Evolutionary conservation across 2,329 filamentous ascomycete genomes (phyloP), one percentile per base, ranked within the genome.

Genomic region (Endocalyx cinctus): DNA sequence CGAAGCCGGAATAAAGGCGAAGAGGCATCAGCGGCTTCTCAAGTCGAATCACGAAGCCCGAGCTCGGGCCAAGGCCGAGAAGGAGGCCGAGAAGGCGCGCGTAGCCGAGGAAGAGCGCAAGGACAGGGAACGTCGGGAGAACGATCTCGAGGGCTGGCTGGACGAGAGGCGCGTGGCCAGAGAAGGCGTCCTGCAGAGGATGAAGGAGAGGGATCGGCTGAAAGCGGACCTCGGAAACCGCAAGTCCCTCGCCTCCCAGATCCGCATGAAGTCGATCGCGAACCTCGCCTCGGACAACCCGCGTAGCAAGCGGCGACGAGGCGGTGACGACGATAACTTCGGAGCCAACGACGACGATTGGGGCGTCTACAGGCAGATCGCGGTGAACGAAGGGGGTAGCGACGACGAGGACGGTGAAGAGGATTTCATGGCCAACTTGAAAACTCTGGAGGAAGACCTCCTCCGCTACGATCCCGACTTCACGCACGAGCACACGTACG

Each of bases 341-440:
- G 92, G 92, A 36, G 89, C 89, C 31, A 90, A 98, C 58, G 92
- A 98, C 54, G 89, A 94, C 37, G 92, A 98, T 59, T 98, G 92
- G 92, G 87, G 87, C 37, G 87, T 98, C 11, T 98, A 98, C 62
- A 82, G 92, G 33, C 87, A 87, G 25, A 94, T 97, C 37, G 86
- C 87, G 2, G 87, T 85, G 1, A 88, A 87, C 31, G 83, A 81
- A 67, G 76, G 77, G 12, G 72, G 72, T 35, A 87, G 84, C 53
- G 87, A 92, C 42, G 89, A 96, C 46, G 85, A 90, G 50, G 88
- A 94, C 31, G 89, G 94, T 55, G 90, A 97, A 55, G 86, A 90
- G 58, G 90, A 97, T 51, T 74, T 95, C 0, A 74, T 77, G 37
- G 77, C 72, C 5, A 76, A 72, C 37, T 74, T 98, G 28, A 85